Evolutionary conservation across 192 early-diverging fungal species (phyloP).

Genomic region (Pilaira anomala): DNA sequence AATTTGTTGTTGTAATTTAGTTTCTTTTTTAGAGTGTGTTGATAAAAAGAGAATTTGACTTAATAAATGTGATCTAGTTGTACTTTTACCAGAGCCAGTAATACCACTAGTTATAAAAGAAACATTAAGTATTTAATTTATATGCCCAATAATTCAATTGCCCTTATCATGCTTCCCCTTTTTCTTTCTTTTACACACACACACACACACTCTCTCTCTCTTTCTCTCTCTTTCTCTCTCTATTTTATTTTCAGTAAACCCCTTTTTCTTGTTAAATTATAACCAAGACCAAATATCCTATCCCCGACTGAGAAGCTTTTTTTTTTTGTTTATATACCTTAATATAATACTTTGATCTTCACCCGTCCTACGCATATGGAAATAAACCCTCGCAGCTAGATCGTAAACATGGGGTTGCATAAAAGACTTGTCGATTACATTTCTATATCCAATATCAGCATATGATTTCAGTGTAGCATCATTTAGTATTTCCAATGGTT

Average conservation of each 20-base stretch:
- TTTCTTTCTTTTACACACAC: not conserved
- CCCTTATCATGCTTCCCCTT: not conserved
- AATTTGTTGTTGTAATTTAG: constrained; percentile 67
- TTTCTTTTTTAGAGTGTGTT: constrained; percentile 72
- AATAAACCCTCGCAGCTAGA: constrained; percentile 67
- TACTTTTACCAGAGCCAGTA: constrained; percentile 84
- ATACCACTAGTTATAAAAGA: constrained; percentile 62
- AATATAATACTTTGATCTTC: constrained; percentile 74
- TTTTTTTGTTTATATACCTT: constrained; percentile 51
- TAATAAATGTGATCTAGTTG: constrained; percentile 61
- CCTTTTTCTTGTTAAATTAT: not conserved
- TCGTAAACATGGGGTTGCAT: constrained; percentile 68
- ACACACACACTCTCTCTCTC: not conserved
- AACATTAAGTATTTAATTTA: not conserved
- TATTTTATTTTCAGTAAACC: not conserved
- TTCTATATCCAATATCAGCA: constrained; percentile 52
- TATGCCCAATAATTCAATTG: not conserved
- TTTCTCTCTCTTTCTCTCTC: too few species aligned
- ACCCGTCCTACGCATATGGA: constrained; percentile 67
- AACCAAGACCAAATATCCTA: constrained; percentile 3
- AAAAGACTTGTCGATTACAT: constrained; percentile 33
- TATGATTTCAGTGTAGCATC: constrained; percentile 51
- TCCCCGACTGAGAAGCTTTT: constrained; percentile 9
- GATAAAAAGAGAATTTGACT: constrained; percentile 76
- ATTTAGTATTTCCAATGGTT: constrained; percentile 46